Evolutionary conservation across 495 filamentous ascomycete genomes (phyloP).

Genomic region (Acidiella bohemica): DNA sequence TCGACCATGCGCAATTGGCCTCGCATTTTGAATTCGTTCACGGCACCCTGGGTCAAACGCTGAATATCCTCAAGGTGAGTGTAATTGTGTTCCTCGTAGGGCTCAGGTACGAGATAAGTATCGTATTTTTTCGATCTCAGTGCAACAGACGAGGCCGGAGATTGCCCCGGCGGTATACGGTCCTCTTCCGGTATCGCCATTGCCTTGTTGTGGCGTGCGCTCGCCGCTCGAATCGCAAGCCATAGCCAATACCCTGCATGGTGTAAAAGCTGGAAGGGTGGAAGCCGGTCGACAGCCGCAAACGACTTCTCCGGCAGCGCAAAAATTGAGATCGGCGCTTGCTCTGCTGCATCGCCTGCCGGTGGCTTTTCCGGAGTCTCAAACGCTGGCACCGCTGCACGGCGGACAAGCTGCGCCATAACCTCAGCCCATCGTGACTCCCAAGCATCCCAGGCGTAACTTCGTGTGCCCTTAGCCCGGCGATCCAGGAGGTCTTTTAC

Average conservation of each 20-base stretch:
- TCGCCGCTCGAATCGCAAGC: conserved; percentile 51
- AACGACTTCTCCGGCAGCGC: conserved; percentile 54
- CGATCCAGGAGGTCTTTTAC: conserved; percentile 64
- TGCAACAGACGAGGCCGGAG: conserved; percentile 53
- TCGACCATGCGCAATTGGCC: conserved; percentile 52
- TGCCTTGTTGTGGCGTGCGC: conserved; percentile 46
- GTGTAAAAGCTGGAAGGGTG: conserved; percentile 69
- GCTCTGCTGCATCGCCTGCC: conserved; percentile 1
- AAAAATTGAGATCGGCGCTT: conserved; percentile 31
- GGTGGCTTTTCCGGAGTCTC: background rate
- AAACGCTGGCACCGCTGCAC: conserved; percentile 5
- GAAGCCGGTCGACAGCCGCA: conserved; percentile 47
- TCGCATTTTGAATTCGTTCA: conserved; percentile 49
- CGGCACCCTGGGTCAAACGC: conserved; percentile 44
- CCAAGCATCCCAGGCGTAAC: conserved; percentile 83
- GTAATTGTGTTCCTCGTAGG: conserved; percentile 50
- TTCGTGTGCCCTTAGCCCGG: conserved; percentile 64
- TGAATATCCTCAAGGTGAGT: conserved; percentile 53
- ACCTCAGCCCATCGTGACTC: conserved; percentile 67
- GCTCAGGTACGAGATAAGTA: conserved; percentile 68
- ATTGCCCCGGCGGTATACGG: conserved; percentile 48
- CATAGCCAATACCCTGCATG: conserved; percentile 82
- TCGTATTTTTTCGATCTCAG: conserved; percentile 63
- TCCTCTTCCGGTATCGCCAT: conserved; percentile 62
- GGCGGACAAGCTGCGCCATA: conserved; percentile 61